A percentile compares a stretch with the other conserved stretches of the same genome.
These are phyloP conservation scores for Podaxis sp. DNA, from an alignment of 768 basidiomycete species.

Conservation along the genomic window DNA sequence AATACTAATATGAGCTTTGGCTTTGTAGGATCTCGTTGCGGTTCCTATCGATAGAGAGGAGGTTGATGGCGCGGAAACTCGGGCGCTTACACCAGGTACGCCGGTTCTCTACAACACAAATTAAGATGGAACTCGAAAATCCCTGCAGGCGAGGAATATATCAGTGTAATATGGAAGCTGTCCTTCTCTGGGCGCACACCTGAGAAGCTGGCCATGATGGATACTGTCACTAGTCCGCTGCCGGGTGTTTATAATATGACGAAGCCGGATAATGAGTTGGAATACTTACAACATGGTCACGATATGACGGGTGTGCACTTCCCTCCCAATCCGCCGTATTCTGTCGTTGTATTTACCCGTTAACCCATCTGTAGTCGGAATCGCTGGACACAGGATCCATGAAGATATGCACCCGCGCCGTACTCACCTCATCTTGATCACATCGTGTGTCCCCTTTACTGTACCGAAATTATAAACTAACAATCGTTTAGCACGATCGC, in stretches of 20 bases:
- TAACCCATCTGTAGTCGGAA: conserved; percentile 17
- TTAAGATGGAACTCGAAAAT: neutral
- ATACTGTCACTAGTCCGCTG: conserved; percentile 14
- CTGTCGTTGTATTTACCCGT: conserved; percentile 5
- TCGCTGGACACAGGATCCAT: conserved; percentile 25
- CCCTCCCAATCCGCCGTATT: neutral
- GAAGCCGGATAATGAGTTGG: conserved; percentile 21
- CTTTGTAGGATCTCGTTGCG: conserved; percentile 27
- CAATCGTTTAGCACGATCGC: conserved; percentile 16
- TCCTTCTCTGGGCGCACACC: conserved; percentile 26
- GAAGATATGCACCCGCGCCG: conserved; percentile 31
- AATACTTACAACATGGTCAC: conserved; percentile 20
- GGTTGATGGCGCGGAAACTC: conserved; percentile 14
- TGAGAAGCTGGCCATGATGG: conserved; percentile 20
- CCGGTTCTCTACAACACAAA: too few species aligned
- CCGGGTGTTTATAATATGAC: conserved; percentile 16
- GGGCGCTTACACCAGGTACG: neutral
- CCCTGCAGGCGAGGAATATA: conserved; percentile 19
- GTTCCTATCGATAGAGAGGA: conserved; percentile 31
- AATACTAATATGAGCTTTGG: neutral
- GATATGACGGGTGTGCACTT: conserved; percentile 26
- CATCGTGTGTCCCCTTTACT: neutral
- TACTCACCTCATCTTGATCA: neutral
- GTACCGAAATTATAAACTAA: neutral
- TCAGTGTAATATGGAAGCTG: conserved; percentile 34